Conservation (phyloP, 2,329 filamentous ascomycete genomes). For the Atkinsonella texensis region DNA sequence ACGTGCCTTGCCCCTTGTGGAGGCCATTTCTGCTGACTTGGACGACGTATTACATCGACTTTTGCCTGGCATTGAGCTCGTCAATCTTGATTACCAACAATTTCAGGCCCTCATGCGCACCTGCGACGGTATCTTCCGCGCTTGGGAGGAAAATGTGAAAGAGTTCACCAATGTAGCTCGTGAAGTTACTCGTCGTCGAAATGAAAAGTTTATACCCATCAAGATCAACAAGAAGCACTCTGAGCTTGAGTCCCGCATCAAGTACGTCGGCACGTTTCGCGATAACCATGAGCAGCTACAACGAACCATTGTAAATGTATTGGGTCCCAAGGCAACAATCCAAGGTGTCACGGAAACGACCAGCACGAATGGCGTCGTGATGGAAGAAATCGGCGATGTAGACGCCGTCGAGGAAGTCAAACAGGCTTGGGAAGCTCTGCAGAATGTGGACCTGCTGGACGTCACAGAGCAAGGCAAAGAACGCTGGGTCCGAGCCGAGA, state of each 20-base stretch:
- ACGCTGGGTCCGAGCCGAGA: conserved; percentile 86
- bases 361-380: conserved; percentile 51
- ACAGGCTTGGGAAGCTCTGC: conserved; percentile 86
- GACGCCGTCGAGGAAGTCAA: conserved; percentile 94
- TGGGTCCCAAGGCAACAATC: conserved; percentile 60
- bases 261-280: conserved; percentile 88
- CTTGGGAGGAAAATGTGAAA: conserved; percentile 93
- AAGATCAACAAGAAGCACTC: conserved; percentile 84
- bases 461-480: conserved; percentile 83
- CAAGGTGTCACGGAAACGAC: conserved; percentile 39
- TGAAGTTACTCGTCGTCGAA: conserved; percentile 83
- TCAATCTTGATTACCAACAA: conserved; percentile 85
- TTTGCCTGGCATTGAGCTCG: conserved; percentile 73
- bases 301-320: conserved; percentile 90
- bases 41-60: conserved; percentile 77
- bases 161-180: conserved; percentile 97
- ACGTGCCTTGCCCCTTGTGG: conserved; percentile 83
- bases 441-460: conserved; percentile 90
- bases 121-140: conserved; percentile 74
- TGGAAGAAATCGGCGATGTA: conserved; percentile 93
- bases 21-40: conserved; percentile 89
- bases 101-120: conserved; percentile 78
- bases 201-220: conserved; percentile 98
- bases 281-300: conserved; percentile 97
- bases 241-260: conserved; percentile 79